Evolutionary conservation across 306 rosid species (phyloP), one percentile per base, ranked within the genome.

Genomic region (Crotalaria pallida): DNA sequence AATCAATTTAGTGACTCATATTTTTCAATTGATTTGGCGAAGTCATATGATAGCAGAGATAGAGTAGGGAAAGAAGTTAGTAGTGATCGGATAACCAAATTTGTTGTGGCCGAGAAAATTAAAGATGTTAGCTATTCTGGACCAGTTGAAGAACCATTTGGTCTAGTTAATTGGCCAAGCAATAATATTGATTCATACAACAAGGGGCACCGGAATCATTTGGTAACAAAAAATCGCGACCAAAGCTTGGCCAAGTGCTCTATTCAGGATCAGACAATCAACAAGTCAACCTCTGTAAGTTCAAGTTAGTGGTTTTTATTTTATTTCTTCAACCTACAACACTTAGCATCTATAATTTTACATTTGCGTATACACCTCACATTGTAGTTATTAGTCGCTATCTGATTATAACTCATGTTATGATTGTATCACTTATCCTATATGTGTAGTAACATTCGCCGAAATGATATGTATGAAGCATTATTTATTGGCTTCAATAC

Each of bases 21-120:
- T 62, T 88, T 88, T 71, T 88, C 95, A 4, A 88, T 88, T 31
- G 95, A 88, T 77, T 82, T 86, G 81, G 75, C 83, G 0, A 81
- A 75, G 60, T 71, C 88, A 3, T 83, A 79, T 63, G 75, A 24
- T 18, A 47, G 2, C 15, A 77, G 8, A 58, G 65, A 0, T 12
- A 74, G 60, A 6, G 62, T 41, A 10, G 29, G 26, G 27, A 73
- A 33, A 10, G 79, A 78, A 72, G 68, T 61, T 53, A 23, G 27
- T 0, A 67, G 44, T 26, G 75, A 76, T 17, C 36, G 50, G 40
- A 71, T 5, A 29, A 24, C 40, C 8, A 44, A 15, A 65, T 66
- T 17, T 76, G 50, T 12, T 23, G 64, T 27, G 66, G 5, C 72
- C 8, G 65, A 45, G 51, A 44, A 27, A 66, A 57, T 22, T 24